These are phyloP conservation scores for Lycium ferocissimum DNA, from an alignment of 257 asterid species.

Conservation along the genomic window DNA sequence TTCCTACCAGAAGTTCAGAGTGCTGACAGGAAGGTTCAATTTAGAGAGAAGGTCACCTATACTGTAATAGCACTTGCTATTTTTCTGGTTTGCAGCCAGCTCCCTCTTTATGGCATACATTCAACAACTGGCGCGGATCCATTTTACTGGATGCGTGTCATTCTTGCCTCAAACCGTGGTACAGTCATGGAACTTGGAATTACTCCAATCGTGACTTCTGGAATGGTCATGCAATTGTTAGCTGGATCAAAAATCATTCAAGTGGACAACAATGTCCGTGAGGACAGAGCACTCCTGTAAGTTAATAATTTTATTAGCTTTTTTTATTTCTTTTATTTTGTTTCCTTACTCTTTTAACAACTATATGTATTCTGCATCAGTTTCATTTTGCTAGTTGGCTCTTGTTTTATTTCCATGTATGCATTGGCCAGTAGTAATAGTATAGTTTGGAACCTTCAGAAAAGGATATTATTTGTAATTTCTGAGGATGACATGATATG, in stretches of 20 bases:
- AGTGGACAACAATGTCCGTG: slow-evolving; percentile 78
- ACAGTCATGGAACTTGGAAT: slow-evolving; percentile 83
- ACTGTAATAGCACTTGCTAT: slow-evolving; percentile 67
- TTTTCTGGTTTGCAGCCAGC: slow-evolving; percentile 74
- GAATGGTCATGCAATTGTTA: slow-evolving; percentile 70
- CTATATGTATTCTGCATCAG: background rate
- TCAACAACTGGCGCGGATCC: slow-evolving; percentile 79
- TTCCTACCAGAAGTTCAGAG: slow-evolving; percentile 75
- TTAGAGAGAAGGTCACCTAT: slow-evolving; percentile 68
- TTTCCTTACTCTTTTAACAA: background rate
- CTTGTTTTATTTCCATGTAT: slow-evolving; percentile 1
- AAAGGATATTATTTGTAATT: background rate
- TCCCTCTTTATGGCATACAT: slow-evolving; percentile 77
- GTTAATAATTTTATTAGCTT: slow-evolving; percentile 24
- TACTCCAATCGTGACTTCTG: slow-evolving; percentile 75
- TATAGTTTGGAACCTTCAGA: background rate
- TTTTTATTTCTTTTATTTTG: slow-evolving; percentile 19
- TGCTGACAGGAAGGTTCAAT: slow-evolving; percentile 71
- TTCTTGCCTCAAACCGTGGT: slow-evolving; percentile 77
- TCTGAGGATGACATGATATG: background rate
- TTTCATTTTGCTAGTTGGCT: background rate
- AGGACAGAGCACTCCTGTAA: slow-evolving; percentile 77
- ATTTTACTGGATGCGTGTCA: slow-evolving; percentile 79
- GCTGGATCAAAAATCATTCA: slow-evolving; percentile 74
- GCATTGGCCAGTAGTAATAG: background rate